Conservation (phyloP, 1,284 basidiomycete species). For the Stereum hirsutum region DNA sequence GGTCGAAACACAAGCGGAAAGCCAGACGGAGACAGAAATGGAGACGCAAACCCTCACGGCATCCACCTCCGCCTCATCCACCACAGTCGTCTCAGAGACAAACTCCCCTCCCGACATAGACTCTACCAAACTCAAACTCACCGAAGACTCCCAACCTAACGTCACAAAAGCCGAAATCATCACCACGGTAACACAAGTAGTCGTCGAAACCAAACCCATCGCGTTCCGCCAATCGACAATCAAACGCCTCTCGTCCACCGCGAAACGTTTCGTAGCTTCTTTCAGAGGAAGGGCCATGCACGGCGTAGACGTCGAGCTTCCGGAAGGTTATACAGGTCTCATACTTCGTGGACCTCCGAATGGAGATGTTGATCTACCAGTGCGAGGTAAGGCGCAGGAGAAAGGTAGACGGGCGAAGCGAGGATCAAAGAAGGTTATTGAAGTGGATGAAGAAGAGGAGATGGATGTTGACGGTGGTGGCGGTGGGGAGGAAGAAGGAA, state of each 20-base stretch:
- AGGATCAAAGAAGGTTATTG: slow-evolving; percentile 15
- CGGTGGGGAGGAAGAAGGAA: slow-evolving; percentile 10
- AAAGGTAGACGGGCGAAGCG: slow-evolving; percentile 13
- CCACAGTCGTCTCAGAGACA: too few species aligned
- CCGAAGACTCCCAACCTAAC: too few species aligned
- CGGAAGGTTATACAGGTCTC: slow-evolving; percentile 59
- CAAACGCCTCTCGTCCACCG: slow-evolving; percentile 8
- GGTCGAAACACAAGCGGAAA: neutral
- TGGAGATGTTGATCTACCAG: slow-evolving; percentile 12
- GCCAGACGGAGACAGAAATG: neutral
- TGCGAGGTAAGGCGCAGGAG: slow-evolving; percentile 12
- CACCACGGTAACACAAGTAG: too few species aligned
- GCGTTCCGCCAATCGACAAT: neutral
- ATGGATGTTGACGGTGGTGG: slow-evolving; percentile 10
- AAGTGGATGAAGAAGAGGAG: slow-evolving; percentile 16
- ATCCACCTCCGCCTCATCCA: too few species aligned
- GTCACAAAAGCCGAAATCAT: too few species aligned
- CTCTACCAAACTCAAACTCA: neutral
- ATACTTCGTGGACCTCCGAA: slow-evolving; percentile 33
- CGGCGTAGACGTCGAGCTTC: slow-evolving; percentile 51
- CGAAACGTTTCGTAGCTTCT: slow-evolving; percentile 44
- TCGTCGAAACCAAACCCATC: too few species aligned
- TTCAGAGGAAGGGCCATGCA: slow-evolving; percentile 69
- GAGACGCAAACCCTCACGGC: too few species aligned
- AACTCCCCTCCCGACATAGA: too few species aligned